Percentiles rank a stretch among this genome's conserved stretches.
These are phyloP conservation scores for Artemisia argyi DNA, from an alignment of 129 eudicot genomes.

Conservation along the genomic window DNA sequence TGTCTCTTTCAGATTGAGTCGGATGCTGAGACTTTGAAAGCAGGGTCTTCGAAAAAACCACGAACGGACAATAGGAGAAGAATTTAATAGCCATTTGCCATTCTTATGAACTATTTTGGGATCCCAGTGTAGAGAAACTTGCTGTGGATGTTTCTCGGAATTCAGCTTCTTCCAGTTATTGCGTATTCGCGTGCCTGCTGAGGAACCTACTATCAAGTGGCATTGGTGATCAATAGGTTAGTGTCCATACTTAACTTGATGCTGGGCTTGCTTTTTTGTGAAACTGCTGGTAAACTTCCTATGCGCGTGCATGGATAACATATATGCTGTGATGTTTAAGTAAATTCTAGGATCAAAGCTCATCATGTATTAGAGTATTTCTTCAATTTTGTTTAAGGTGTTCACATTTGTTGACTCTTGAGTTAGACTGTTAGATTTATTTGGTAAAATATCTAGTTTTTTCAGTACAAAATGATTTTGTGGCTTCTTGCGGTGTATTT, in stretches of 20 bases:
- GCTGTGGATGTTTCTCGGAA: background rate
- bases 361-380: background rate
- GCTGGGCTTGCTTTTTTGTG: conserved; percentile 7
- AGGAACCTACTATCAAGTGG: conserved; percentile 8
- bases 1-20: conserved; percentile 65
- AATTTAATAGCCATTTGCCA: conserved; percentile 42
- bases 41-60: conserved; percentile 59
- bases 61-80: conserved; percentile 86
- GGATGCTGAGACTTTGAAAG: conserved; percentile 46
- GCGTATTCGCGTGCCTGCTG: background rate
- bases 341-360: background rate
- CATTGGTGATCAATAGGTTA: background rate
- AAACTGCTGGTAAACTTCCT: conserved; percentile 3
- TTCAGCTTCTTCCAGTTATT: background rate
- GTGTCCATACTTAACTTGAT: conserved; percentile 5
- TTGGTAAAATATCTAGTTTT: too few relatives aligned
- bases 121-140: background rate
- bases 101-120: background rate
- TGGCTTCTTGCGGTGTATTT: background rate
- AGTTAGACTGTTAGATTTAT: too few relatives aligned
- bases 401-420: background rate
- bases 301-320: conserved; percentile 11
- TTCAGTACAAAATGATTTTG: too few relatives aligned
- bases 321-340: background rate
- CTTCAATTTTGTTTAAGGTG: conserved; percentile 4